phyloP scores from a whole-genome alignment of 345 rosid species.

The Cardiospermum halicacabum region DNA sequence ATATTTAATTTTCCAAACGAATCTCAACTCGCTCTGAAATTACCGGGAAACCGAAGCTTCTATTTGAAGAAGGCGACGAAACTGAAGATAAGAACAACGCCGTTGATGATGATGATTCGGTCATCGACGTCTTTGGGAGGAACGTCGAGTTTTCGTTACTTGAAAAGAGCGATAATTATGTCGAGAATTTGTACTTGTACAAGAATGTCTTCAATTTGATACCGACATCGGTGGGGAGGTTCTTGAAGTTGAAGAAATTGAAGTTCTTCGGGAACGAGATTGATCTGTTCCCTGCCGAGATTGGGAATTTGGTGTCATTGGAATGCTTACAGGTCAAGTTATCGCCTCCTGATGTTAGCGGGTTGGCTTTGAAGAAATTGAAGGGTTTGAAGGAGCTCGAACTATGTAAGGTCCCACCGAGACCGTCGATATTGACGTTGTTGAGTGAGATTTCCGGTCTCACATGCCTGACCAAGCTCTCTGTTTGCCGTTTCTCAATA shows the following conservation, averaged over 20 bases:
- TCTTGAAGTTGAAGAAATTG: slow-evolving; percentile 48
- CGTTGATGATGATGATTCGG: too few species aligned
- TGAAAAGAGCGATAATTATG: slow-evolving; percentile 24
- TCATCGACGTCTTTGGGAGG: too few species aligned
- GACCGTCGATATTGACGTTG: slow-evolving; percentile 66
- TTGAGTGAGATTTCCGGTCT: slow-evolving; percentile 79
- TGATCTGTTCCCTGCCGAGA: slow-evolving; percentile 63
- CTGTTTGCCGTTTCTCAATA: slow-evolving; percentile 89
- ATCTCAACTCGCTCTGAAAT: too few species aligned
- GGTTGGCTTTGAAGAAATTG: slow-evolving; percentile 56
- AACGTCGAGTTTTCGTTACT: slow-evolving; percentile 57
- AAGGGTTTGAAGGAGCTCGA: slow-evolving; percentile 83
- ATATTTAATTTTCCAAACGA: too few species aligned
- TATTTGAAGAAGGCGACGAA: too few species aligned
- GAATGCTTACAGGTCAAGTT: slow-evolving; percentile 85
- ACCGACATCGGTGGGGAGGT: slow-evolving; percentile 60
- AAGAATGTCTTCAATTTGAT: slow-evolving; percentile 72
- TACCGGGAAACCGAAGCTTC: too few species aligned
- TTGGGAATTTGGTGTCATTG: slow-evolving; percentile 60
- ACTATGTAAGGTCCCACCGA: slow-evolving; percentile 60
- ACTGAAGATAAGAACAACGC: too few species aligned
- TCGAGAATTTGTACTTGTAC: slow-evolving; percentile 60
- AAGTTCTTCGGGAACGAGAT: slow-evolving; percentile 86
- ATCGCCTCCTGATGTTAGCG: slow-evolving; percentile 55
- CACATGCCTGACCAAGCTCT: slow-evolving; percentile 75